Evolutionary conservation across 345 rosid species (phyloP).

Genomic region (Erysimum cheiranthoides): DNA sequence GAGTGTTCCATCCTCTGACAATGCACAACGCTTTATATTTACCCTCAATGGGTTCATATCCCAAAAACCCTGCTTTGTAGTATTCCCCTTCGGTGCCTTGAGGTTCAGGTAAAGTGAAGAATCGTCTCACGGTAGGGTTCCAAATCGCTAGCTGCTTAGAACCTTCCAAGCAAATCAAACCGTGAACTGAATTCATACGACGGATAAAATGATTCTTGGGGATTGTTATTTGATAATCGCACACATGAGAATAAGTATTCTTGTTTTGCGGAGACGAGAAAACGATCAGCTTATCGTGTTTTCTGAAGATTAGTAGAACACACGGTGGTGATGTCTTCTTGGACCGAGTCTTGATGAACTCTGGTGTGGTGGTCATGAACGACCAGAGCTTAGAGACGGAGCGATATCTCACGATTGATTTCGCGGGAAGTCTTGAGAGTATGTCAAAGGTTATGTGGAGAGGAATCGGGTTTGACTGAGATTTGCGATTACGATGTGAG

Average conservation of each 20-base stretch:
- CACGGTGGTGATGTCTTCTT: not conserved
- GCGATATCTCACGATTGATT: not conserved
- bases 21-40: not conserved
- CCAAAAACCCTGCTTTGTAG: not conserved
- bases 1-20: not conserved
- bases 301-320: slow-evolving; percentile 3
- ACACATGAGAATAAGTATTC: not conserved
- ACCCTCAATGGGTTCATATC: slow-evolving; percentile 4
- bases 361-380: not conserved
- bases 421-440: slow-evolving; percentile 1
- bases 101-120: not conserved
- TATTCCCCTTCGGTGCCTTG: not conserved
- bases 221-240: not conserved
- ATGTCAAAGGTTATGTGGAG: not conserved
- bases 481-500: not conserved
- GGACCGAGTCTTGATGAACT: not conserved
- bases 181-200: not conserved
- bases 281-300: not conserved
- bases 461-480: not conserved
- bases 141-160: slow-evolving; percentile 2
- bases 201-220: not conserved
- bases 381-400: slow-evolving; percentile 21
- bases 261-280: not conserved
- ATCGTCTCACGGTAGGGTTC: not conserved
- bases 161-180: slow-evolving; percentile 1